Percentiles rank a stretch among this genome's conserved stretches.
These are phyloP conservation scores for Diaporthe citri DNA, from an alignment of 2,329 filamentous ascomycete genomes.

Conservation along the genomic window DNA sequence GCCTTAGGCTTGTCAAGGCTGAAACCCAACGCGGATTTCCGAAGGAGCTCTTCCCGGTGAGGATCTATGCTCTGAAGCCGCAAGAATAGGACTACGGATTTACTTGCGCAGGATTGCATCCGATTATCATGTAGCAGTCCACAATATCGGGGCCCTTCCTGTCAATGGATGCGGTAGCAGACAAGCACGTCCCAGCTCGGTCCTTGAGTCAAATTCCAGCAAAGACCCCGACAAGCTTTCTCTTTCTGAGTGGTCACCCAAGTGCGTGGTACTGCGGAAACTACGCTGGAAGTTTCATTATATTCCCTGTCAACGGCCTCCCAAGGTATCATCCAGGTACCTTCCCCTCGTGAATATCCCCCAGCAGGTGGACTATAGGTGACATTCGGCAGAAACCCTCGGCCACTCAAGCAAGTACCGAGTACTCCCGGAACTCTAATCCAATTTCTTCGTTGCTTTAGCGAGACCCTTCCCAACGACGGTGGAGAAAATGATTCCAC, in stretches of 20 bases:
- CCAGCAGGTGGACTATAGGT: background rate
- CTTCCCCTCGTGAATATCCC: background rate
- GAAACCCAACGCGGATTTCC: slow-evolving; percentile 82
- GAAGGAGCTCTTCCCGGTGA: slow-evolving; percentile 77
- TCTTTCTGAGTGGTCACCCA: slow-evolving; percentile 23
- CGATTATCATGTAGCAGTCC: slow-evolving; percentile 3
- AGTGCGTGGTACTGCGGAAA: slow-evolving; percentile 24
- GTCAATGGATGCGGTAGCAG: slow-evolving; percentile 10
- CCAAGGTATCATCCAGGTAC: slow-evolving; percentile 18
- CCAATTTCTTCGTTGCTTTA: background rate
- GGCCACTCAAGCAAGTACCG: slow-evolving; percentile 17
- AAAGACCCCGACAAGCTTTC: slow-evolving; percentile 23
- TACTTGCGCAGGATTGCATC: slow-evolving; percentile 4
- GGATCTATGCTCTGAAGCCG: slow-evolving; percentile 81
- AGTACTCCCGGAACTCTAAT: background rate
- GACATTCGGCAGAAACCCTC: slow-evolving; percentile 29
- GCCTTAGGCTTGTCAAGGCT: slow-evolving; percentile 74
- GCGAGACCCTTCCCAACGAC: background rate
- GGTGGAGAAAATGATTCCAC: background rate
- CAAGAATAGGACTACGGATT: slow-evolving; percentile 24
- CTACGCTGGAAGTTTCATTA: slow-evolving; percentile 11
- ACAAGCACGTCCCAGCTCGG: slow-evolving; percentile 12
- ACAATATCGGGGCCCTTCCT: background rate
- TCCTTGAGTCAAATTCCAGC: slow-evolving; percentile 1
- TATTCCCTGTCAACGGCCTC: background rate